Evolutionary conservation across 306 rosid species (phyloP).

Genomic region (Cucumis cinereus): DNA sequence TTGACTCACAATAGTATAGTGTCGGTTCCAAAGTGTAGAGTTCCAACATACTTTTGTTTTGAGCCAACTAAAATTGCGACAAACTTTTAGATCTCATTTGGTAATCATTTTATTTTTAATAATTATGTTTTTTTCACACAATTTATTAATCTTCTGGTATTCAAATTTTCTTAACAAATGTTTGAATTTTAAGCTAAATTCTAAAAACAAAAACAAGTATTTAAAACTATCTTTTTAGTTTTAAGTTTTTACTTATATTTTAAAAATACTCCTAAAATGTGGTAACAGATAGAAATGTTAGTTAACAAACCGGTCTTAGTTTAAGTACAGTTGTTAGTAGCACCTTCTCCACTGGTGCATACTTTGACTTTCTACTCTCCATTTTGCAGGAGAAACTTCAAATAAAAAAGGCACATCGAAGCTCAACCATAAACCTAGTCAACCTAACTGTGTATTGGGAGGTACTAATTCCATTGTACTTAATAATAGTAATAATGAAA

Average conservation of each 20-base stretch:
- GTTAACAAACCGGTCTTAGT: not conserved
- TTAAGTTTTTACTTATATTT: too few relatives aligned
- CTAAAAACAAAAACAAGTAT: too few relatives aligned
- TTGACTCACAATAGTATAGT: not conserved
- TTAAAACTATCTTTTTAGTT: too few relatives aligned
- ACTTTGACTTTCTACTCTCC: not conserved
- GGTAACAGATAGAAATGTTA: too few relatives aligned
- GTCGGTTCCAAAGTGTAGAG: not conserved
- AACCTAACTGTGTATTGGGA: not conserved
- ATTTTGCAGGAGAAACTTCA: not conserved
- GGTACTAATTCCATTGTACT: not conserved
- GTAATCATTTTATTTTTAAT: too few relatives aligned
- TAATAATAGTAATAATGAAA: not conserved
- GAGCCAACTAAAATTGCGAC: not conserved
- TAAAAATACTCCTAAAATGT: too few relatives aligned
- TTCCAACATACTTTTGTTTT: not conserved
- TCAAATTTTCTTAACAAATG: too few relatives aligned
- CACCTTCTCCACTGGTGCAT: not conserved
- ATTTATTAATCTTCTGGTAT: too few relatives aligned
- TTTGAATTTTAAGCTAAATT: too few relatives aligned
- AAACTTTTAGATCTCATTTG: not conserved
- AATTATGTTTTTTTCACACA: too few relatives aligned
- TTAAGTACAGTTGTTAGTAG: not conserved
- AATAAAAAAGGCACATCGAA: not conserved
- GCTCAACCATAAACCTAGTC: constrained; percentile 5